phyloP scores from a whole-genome alignment of 2,329 filamentous ascomycete species.

The Pseudogymnoascus destructans region DNA sequence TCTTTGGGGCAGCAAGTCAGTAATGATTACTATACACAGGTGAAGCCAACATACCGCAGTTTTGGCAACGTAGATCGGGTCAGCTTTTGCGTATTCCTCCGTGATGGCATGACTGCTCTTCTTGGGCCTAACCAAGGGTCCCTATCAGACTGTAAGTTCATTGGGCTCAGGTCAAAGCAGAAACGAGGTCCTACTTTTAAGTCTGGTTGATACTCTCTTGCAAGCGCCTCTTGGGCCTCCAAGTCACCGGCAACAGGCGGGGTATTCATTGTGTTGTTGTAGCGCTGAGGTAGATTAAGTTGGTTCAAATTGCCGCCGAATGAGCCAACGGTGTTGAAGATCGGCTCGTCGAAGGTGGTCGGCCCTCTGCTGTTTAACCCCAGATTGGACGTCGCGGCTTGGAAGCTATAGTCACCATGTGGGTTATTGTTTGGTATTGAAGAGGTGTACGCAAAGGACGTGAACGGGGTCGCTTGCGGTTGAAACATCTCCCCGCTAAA shows the following conservation, averaged over 20 bases:
- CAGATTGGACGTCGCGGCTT: not conserved
- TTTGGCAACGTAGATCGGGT: constrained; percentile 74
- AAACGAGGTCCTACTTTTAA: constrained; percentile 34
- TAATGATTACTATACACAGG: not conserved
- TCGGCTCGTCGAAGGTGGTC: constrained; percentile 11
- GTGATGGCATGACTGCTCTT: constrained; percentile 65
- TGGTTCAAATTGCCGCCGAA: not conserved
- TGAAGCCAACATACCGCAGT: constrained; percentile 53
- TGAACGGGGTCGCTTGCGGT: not conserved
- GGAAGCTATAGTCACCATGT: not conserved
- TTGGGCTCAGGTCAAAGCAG: constrained; percentile 7
- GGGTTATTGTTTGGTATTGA: constrained; percentile 6
- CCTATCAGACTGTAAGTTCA: constrained; percentile 40
- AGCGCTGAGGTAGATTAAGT: constrained; percentile 1
- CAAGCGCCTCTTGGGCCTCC: constrained; percentile 45
- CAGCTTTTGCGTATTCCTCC: constrained; percentile 77
- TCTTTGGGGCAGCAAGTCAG: constrained; percentile 34
- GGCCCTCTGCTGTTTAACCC: not conserved
- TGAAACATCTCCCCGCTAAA: constrained; percentile 8
- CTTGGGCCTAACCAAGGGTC: constrained; percentile 68
- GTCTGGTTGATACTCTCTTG: constrained; percentile 44
- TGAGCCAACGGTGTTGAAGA: constrained; percentile 5
- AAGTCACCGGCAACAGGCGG: constrained; percentile 16
- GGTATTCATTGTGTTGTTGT: constrained; percentile 19
- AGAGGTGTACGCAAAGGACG: not conserved